Base-by-base conservation (phyloP, 2,329 filamentous ascomycete species). In the Alternaria brassicae region DNA sequence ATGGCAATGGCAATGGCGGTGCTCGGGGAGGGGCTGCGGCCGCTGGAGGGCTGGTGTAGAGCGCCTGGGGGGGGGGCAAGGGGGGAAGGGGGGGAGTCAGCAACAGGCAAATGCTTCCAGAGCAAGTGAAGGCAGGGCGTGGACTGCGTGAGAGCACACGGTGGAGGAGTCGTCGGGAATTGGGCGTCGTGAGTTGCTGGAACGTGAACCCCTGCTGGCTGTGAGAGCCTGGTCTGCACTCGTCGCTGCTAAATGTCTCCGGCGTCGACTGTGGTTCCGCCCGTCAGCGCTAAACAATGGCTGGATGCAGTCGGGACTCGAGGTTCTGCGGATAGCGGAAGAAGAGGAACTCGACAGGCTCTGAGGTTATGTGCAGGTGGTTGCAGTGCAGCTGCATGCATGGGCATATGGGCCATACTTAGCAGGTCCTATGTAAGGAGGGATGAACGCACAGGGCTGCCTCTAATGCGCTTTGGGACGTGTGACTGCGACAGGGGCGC, bases 181-280 rank as follows among this genome's bases (percentile, higher is more conserved):
- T 59, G 53, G 54, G 55, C 42, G 42, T 52, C 32, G 58, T 53
- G 61, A 58, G 48, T 39, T 47, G 28, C 40, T 51, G 49, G 53
- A 40, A 53, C 49, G 50, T 61, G 58, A 64, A 60, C 69, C 69
- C 69, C 66, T 69, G 68, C 65, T 42, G 64, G 64, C 58, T 53
- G 8, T 6, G n/a, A 64, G 60, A 56, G 62, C 40, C 41, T 48
- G 45, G 32, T 53, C 17, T 32, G 50, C 30, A 66, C 60, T 60
- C 44, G 44, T 62, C 59, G 69, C 61, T 62, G 66, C 50, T 37
- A 45, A 36, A 12, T 32, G 32, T 41, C 21, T 17, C n/a, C 21
- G 55, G 49, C 36, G 39, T 48, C 58, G 55, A 64, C 58, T 59
- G 65, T 60, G 61, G 60, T 44, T 53, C 36, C 23, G 48, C 36